These are phyloP conservation scores for Pythium coloratum DNA, from an alignment of 352 stramenopile species.

Conservation along the genomic window DNA sequence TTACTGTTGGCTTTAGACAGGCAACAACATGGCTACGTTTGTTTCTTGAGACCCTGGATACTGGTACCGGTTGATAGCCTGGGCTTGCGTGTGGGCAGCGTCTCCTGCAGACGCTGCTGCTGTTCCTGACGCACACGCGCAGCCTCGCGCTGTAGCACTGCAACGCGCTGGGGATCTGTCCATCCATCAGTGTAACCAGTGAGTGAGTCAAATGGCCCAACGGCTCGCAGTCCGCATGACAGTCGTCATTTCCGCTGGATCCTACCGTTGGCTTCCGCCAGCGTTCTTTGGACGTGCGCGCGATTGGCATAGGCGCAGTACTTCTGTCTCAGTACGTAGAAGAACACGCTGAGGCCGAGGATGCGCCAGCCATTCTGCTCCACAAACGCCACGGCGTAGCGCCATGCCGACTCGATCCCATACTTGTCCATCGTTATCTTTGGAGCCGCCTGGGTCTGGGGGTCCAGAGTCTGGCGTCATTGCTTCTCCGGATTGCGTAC, in stretches of 20 bases:
- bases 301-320: conserved; percentile 33
- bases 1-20: background rate
- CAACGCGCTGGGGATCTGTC: conserved; percentile 55
- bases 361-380: conserved; percentile 62
- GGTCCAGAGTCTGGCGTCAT: background rate
- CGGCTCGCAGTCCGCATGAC: background rate
- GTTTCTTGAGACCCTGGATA: conserved; percentile 13
- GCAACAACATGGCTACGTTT: background rate
- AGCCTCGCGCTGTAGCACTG: conserved; percentile 54
- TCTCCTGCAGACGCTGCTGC: conserved; percentile 43
- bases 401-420: conserved; percentile 19
- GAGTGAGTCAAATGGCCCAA: conserved; percentile 8
- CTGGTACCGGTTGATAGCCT: background rate
- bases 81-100: conserved; percentile 18
- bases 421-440: conserved; percentile 9
- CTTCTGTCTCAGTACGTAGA: conserved; percentile 30
- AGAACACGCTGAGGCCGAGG: conserved; percentile 31
- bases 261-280: conserved; percentile 57
- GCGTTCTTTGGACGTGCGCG: conserved; percentile 34
- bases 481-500: background rate
- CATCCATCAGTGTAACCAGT: background rate
- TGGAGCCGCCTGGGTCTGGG: background rate
- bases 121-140: conserved; percentile 55
- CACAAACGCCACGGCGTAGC: conserved; percentile 24
- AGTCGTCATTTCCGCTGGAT: background rate